Evolutionary conservation across 2,329 filamentous ascomycete species (phyloP).

Genomic region (Ophiostoma ips): DNA sequence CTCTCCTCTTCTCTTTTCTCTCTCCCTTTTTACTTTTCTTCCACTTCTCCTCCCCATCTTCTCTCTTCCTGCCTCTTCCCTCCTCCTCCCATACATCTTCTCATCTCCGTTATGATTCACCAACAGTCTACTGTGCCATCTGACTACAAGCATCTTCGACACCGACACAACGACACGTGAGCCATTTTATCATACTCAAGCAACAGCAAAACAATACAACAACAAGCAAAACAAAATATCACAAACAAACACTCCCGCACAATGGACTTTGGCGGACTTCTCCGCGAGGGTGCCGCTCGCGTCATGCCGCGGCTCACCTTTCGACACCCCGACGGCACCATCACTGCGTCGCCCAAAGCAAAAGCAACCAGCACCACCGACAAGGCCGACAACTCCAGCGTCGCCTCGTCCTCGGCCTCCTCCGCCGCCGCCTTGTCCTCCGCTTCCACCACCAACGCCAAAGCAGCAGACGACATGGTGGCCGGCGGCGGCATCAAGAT

Average conservation of each 20-base stretch:
- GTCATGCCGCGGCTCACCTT: slow-evolving; percentile 7
- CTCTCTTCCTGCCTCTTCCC: background rate
- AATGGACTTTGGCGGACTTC: slow-evolving; percentile 6
- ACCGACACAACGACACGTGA: background rate
- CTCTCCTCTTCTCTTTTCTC: background rate
- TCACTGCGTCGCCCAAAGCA: background rate
- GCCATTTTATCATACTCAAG: too few species aligned
- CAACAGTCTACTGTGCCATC: background rate
- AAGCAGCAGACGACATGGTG: background rate
- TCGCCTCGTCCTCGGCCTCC: background rate
- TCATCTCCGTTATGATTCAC: slow-evolving; percentile 1
- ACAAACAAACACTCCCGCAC: background rate
- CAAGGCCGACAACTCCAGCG: background rate
- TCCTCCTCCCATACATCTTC: background rate
- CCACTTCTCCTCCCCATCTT: background rate
- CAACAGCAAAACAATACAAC: background rate
- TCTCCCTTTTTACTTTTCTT: background rate
- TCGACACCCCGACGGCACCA: background rate
- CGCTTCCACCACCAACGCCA: background rate
- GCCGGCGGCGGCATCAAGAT: slow-evolving; percentile 1
- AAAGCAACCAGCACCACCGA: background rate
- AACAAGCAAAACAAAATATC: background rate
- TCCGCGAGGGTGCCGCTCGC: slow-evolving; percentile 3
- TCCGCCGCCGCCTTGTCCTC: background rate
- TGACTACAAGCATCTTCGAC: background rate